phyloP scores from a whole-genome alignment of 2,329 filamentous ascomycete species.

The Penicillium sp. region DNA sequence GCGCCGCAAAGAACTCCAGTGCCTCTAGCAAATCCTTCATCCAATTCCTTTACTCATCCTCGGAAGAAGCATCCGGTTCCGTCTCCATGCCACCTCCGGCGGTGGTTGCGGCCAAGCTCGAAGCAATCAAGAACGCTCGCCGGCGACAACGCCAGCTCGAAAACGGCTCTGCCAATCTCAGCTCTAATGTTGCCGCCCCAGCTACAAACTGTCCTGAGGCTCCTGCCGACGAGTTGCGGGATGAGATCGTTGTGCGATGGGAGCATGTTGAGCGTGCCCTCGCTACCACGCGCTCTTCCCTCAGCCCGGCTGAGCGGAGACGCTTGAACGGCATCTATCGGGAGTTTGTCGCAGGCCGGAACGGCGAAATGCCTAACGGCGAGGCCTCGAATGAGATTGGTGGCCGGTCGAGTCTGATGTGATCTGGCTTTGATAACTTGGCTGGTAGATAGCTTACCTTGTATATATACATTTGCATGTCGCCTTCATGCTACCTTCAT shows the following conservation, averaged over 20 bases:
- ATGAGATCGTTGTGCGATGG: constrained; percentile 79
- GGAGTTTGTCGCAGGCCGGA: constrained; percentile 88
- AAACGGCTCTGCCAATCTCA: constrained; percentile 24
- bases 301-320: constrained; percentile 69
- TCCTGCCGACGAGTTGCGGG: constrained; percentile 34
- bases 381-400: constrained; percentile 90
- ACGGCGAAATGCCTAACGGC: constrained; percentile 91
- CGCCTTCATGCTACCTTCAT: constrained; percentile 1
- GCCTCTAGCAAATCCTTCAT: constrained; percentile 53
- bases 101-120: constrained; percentile 73
- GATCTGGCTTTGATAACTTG: constrained; percentile 11
- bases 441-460: constrained; percentile 10
- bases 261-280: constrained; percentile 75
- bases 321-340: constrained; percentile 76
- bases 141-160: constrained; percentile 56
- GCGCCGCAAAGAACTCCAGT: constrained; percentile 29
- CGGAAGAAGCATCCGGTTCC: constrained; percentile 50
- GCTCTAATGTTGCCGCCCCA: constrained; percentile 6
- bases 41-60: constrained; percentile 73
- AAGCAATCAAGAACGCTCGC: constrained; percentile 68
- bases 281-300: constrained; percentile 71
- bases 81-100: constrained; percentile 68
- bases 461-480: constrained; percentile 17
- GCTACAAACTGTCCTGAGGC: constrained; percentile 23
- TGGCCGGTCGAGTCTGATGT: constrained; percentile 91